These are phyloP conservation scores for Apiospora saccharicola DNA, from an alignment of 2,329 filamentous ascomycete genomes.

Conservation along the genomic window DNA sequence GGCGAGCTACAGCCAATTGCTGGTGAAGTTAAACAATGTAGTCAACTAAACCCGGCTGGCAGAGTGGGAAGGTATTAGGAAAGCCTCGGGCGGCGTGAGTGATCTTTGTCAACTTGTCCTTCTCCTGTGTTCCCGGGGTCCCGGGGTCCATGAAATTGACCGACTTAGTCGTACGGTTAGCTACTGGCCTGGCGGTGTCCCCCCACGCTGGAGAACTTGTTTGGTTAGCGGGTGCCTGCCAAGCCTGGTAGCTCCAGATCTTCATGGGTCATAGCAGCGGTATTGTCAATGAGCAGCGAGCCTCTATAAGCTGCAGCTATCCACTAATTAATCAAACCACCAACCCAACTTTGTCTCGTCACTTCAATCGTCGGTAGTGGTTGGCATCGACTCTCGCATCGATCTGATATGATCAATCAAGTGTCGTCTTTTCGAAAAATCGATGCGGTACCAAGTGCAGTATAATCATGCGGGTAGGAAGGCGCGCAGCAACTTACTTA, in stretches of 20 bases:
- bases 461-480: neutral
- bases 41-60: neutral
- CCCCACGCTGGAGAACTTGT: neutral
- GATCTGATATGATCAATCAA: neutral
- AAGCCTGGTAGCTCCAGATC: conserved; percentile 15
- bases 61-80: neutral
- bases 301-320: neutral
- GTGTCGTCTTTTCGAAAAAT: neutral
- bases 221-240: conserved; percentile 11
- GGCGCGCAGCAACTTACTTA: neutral
- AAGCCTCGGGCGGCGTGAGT: neutral
- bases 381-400: neutral
- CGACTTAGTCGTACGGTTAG: conserved; percentile 14
- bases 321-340: neutral
- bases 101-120: neutral
- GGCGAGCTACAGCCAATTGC: conserved; percentile 21
- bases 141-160: neutral
- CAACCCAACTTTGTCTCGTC: neutral
- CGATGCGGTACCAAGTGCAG: neutral
- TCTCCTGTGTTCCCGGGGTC: neutral
- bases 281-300: neutral
- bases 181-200: neutral
- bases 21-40: neutral
- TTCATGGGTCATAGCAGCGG: neutral
- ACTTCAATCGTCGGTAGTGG: neutral